phyloP scores from a whole-genome alignment of 176 grass and related monocot species.

The Guadua angustifolia region DNA sequence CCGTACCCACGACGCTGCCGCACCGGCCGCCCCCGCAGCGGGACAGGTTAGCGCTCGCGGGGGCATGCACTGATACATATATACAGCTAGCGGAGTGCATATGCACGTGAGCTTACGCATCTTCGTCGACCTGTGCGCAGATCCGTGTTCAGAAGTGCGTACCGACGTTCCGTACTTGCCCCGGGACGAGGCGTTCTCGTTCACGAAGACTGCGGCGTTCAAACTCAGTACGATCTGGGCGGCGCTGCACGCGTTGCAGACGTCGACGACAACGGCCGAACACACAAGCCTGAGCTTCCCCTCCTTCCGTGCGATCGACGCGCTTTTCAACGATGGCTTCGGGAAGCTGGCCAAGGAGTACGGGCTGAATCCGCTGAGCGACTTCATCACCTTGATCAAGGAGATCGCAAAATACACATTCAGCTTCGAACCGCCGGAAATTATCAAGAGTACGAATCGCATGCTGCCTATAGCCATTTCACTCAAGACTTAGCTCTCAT shows the following conservation, averaged over 20 bases:
- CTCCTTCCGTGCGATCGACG: conserved; percentile 55
- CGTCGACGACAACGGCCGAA: no score
- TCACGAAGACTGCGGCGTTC: neutral
- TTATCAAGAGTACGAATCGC: no score
- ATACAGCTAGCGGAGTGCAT: no score
- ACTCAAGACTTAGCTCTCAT: no score
- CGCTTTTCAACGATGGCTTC: neutral
- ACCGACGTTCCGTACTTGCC: neutral
- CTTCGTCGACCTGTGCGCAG: neutral
- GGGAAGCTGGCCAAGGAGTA: neutral
- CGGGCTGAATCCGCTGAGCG: neutral
- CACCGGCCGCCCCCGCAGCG: neutral
- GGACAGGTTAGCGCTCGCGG: no score
- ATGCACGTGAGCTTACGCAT: neutral
- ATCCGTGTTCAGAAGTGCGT: neutral
- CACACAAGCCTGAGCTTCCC: neutral
- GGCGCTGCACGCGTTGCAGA: no score
- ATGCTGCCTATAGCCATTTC: no score
- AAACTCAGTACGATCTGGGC: no score
- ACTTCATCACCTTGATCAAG: no score
- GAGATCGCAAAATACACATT: no score
- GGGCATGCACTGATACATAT: no score
- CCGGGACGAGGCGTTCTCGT: conserved; percentile 27
- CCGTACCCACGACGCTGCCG: conserved; percentile 40
- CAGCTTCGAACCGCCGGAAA: neutral